Percentiles rank a stretch among this genome's conserved stretches.
phyloP scores from a whole-genome alignment of 345 rosid genomes.

The Eucalyptus globulus region DNA sequence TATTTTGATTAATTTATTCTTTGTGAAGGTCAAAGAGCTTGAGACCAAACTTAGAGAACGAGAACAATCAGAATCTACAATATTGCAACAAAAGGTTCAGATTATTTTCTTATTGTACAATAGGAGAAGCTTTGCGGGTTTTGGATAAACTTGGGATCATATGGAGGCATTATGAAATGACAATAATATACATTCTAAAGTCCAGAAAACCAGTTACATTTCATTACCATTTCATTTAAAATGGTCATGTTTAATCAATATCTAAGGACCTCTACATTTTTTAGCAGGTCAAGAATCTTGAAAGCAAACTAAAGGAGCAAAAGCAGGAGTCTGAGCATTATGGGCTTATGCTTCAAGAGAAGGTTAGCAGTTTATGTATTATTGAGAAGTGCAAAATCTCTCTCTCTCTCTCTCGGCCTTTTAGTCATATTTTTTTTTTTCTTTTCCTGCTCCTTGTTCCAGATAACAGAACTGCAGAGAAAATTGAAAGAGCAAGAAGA shows the following conservation, averaged over 20 bases:
- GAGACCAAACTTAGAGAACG: constrained; percentile 55
- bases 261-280: background rate
- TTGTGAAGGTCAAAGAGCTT: constrained; percentile 56
- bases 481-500: constrained; percentile 45
- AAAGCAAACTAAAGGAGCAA: constrained; percentile 56
- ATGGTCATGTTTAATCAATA: background rate
- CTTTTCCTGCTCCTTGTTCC: background rate
- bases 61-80: constrained; percentile 41
- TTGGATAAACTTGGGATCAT: background rate
- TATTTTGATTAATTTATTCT: background rate
- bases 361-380: constrained; percentile 18
- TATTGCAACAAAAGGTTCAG: constrained; percentile 49
- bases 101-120: background rate
- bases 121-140: background rate
- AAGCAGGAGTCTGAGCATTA: constrained; percentile 35
- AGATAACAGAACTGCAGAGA: constrained; percentile 63
- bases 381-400: background rate
- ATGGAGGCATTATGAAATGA: background rate
- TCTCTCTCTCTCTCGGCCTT: background rate
- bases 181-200: background rate
- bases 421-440: background rate
- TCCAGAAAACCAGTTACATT: background rate
- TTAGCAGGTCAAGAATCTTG: constrained; percentile 66
- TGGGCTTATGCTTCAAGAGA: constrained; percentile 34
- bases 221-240: background rate